Evolutionary conservation across 2,329 filamentous ascomycete genomes (phyloP).

Genomic region (Scedosporium aurantiacum): DNA sequence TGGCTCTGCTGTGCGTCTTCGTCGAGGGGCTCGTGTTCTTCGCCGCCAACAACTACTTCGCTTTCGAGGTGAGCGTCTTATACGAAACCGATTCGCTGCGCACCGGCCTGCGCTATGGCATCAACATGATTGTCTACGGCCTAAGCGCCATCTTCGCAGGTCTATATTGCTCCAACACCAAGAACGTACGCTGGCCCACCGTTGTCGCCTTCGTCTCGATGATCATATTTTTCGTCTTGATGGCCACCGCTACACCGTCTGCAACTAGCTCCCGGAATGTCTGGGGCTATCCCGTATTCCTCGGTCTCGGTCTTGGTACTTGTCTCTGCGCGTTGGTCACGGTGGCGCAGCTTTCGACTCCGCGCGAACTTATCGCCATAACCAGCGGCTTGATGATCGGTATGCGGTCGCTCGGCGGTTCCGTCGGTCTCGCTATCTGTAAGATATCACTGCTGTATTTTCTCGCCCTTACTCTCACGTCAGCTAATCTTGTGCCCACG

Average conservation of each 20-base stretch:
- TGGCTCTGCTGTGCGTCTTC: constrained; percentile 24
- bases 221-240: constrained; percentile 21
- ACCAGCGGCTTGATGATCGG: constrained; percentile 26
- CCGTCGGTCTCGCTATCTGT: constrained; percentile 25
- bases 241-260: constrained; percentile 20
- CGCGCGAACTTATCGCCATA: constrained; percentile 24
- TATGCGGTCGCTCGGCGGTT: constrained; percentile 25
- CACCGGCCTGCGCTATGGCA: constrained; percentile 21
- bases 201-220: constrained; percentile 17
- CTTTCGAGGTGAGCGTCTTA: constrained; percentile 24
- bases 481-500: too few species aligned
- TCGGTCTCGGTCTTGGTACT: too few species aligned
- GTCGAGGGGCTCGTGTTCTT: constrained; percentile 27
- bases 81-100: constrained; percentile 25
- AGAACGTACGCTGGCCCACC: constrained; percentile 16
- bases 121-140: constrained; percentile 21
- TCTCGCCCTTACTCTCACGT: too few species aligned
- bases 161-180: constrained; percentile 18
- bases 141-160: constrained; percentile 19
- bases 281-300: constrained; percentile 15
- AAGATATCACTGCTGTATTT: too few species aligned
- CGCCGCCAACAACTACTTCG: constrained; percentile 29
- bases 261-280: constrained; percentile 21
- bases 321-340: constrained; percentile 16
- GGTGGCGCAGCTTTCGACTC: constrained; percentile 25